Conservation (phyloP, 106 monocot genomes). For the Dendrobium chrysotoxum region DNA sequence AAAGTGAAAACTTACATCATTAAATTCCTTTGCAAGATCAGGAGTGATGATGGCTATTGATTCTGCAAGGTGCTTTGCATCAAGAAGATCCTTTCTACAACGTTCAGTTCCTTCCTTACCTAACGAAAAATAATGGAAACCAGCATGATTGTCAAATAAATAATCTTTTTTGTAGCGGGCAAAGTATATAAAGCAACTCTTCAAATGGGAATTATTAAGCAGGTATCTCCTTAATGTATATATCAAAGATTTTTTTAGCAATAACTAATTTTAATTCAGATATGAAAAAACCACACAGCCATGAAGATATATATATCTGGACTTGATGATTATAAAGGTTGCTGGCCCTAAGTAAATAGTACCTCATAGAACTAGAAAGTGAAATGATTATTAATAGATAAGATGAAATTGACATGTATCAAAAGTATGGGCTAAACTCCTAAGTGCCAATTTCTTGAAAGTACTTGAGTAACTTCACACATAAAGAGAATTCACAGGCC, state of each 20-base stretch:
- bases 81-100: constrained; percentile 44
- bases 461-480: background rate
- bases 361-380: background rate
- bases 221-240: background rate
- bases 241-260: too few relatives aligned
- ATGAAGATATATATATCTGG: too few relatives aligned
- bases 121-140: constrained; percentile 12
- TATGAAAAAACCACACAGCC: too few relatives aligned
- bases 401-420: background rate
- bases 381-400: background rate
- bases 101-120: constrained; percentile 56
- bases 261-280: too few relatives aligned
- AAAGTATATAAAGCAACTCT: background rate
- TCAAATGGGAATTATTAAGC: background rate
- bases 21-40: constrained; percentile 72
- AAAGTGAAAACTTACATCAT: constrained; percentile 23
- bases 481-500: background rate
- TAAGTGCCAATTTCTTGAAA: background rate
- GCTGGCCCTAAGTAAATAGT: too few relatives aligned
- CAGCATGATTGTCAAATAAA: background rate
- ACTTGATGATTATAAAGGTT: too few relatives aligned
- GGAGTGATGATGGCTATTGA: constrained; percentile 66
- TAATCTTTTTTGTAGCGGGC: background rate
- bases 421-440: background rate
- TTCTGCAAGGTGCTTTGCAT: constrained; percentile 76